phyloP scores from a whole-genome alignment of 1,284 basidiomycete genomes.

The Thelephora terrestris region DNA sequence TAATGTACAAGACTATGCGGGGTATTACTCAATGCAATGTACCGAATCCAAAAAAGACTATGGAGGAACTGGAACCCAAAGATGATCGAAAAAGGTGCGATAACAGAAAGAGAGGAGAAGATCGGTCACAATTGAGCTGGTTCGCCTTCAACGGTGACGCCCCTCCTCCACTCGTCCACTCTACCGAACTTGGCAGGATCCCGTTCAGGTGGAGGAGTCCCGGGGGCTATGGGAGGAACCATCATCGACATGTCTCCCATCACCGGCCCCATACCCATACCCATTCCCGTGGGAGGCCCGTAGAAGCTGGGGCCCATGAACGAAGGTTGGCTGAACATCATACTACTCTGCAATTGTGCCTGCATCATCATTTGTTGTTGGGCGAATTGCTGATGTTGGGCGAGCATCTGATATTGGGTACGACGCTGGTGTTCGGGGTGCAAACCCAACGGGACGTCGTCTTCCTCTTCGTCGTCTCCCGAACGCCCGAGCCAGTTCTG shows the following conservation, averaged over 20 bases:
- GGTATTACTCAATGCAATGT: constrained; percentile 1
- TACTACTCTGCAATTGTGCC: constrained; percentile 56
- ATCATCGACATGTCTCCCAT: constrained; percentile 30
- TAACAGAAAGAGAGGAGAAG: constrained; percentile 1
- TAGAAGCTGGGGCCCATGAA: constrained; percentile 62
- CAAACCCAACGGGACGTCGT: constrained; percentile 49
- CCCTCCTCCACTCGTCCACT: constrained; percentile 71
- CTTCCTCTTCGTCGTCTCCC: constrained; percentile 26
- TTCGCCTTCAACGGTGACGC: constrained; percentile 61
- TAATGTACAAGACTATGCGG: neutral
- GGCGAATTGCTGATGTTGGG: constrained; percentile 43
- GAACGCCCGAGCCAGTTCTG: constrained; percentile 6
- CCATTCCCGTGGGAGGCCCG: constrained; percentile 36
- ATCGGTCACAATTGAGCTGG: neutral
- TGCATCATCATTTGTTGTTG: constrained; percentile 68
- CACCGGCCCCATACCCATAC: constrained; percentile 12
- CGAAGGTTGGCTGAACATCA: constrained; percentile 56
- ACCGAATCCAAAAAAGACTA: neutral
- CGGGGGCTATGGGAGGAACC: constrained; percentile 33
- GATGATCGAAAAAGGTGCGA: constrained; percentile 1
- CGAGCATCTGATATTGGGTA: constrained; percentile 60
- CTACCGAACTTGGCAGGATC: constrained; percentile 56
- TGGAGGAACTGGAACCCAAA: neutral
- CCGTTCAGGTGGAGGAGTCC: constrained; percentile 48
- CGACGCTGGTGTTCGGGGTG: constrained; percentile 69